Base-by-base conservation (phyloP, 495 filamentous ascomycete genomes). In the Rhypophila decipiens region DNA sequence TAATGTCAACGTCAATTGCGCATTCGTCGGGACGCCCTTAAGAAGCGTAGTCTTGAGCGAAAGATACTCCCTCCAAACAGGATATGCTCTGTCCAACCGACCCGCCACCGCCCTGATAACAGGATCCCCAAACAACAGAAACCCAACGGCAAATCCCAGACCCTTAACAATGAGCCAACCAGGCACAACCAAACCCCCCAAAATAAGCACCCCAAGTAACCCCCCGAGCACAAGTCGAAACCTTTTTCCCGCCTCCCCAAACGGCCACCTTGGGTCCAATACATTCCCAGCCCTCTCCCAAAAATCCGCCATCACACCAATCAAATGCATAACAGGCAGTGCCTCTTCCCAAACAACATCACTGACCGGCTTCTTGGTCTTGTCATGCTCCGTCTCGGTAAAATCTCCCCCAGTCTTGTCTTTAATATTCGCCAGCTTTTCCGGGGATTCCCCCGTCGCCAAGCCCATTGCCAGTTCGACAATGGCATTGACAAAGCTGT, bases 21-120 rank as follows among this genome's bases (percentile, higher is more conserved):
- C 86, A 56, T 91, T 89, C 1, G 88, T 91, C 0, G 88, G 88
- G 34, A 89, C 79, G 13, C 83, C 85, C 56, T 83, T 80, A 43
- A 94, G 78, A 1, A 91, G 56, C 5, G 81, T 84, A 52, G 81
- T 84, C 47, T 81, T 40, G 1, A 85, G 68, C 48, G 85, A 79
- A 13, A 90, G 66, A 3, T 79, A 57, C 46, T 83, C 80, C 55
- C 82, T 72, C 87, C 87, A 93, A 55, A 84, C 57, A 1, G 86
- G 86, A 44, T 76, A 75, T 43, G 72, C 75, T 4, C 55, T 59
- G 62, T 88, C 82, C 46, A 90, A 58, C 45, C 74, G 75, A 5
- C 70, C 60, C 3, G 82, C 54, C 8, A 62, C 78, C 1, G 71
- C 71, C 33, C 60, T 56, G 52, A 88, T 76, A 44, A 88, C 44